These are phyloP conservation scores for Penicillium ucsense DNA, from an alignment of 495 filamentous ascomycete genomes.

Conservation along the genomic window DNA sequence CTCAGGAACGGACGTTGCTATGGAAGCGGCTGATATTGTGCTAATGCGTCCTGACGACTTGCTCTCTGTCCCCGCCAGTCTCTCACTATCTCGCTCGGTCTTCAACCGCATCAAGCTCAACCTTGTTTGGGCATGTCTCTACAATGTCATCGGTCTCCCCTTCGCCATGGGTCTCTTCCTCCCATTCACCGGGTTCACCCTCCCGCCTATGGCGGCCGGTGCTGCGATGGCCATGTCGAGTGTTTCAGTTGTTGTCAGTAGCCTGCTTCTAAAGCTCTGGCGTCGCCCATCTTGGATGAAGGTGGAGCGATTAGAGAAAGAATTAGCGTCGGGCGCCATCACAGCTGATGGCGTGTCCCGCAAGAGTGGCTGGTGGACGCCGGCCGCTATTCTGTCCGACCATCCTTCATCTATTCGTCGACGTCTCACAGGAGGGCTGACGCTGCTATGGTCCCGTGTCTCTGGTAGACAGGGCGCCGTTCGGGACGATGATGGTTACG, in stretches of 20 bases:
- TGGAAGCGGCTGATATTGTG: constrained; percentile 95
- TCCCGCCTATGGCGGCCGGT: constrained; percentile 92
- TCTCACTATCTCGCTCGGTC: constrained; percentile 74
- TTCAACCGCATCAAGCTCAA: constrained; percentile 93
- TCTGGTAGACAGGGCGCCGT: constrained; percentile 17
- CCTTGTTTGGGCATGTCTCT: constrained; percentile 80
- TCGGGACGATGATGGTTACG: constrained; percentile 32
- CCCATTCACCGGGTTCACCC: constrained; percentile 74
- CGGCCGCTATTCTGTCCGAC: constrained; percentile 16
- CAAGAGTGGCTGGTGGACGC: constrained; percentile 25
- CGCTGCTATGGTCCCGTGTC: constrained; percentile 18
- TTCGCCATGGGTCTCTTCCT: constrained; percentile 94
- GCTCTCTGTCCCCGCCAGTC: constrained; percentile 77
- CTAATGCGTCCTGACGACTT: constrained; percentile 89
- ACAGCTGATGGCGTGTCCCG: neutral
- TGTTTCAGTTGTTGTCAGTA: constrained; percentile 81
- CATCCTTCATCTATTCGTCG: constrained; percentile 11
- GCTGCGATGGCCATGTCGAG: constrained; percentile 89
- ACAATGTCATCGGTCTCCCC: constrained; percentile 86
- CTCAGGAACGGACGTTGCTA: constrained; percentile 90
- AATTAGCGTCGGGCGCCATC: constrained; percentile 14
- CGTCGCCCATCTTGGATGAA: constrained; percentile 83
- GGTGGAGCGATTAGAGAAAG: constrained; percentile 52
- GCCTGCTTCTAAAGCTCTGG: constrained; percentile 81
- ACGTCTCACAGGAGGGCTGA: constrained; percentile 8